A percentile compares a stretch with the other conserved stretches of the same genome.
These are phyloP conservation scores for Rugonectria rugulosa DNA, from an alignment of 2,329 filamentous ascomycete genomes.

Conservation along the genomic window DNA sequence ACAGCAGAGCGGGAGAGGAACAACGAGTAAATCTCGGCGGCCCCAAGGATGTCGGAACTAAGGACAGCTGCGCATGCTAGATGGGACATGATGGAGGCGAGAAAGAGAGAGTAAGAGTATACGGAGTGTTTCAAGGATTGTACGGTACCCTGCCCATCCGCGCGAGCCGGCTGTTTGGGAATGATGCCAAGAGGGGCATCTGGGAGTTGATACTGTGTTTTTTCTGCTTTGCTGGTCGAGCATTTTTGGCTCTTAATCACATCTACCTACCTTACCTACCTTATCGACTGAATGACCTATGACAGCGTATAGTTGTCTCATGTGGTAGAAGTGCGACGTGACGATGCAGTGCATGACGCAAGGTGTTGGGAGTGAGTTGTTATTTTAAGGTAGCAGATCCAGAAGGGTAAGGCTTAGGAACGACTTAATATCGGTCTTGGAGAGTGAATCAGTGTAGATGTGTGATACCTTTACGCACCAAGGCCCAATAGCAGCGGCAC, in stretches of 20 bases:
- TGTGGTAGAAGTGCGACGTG: not conserved
- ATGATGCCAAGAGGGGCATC: slow-evolving; percentile 39
- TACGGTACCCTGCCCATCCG: slow-evolving; percentile 38
- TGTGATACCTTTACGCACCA: too few species aligned
- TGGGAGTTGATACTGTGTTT: slow-evolving; percentile 39
- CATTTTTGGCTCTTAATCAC: slow-evolving; percentile 27
- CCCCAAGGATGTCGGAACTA: slow-evolving; percentile 75
- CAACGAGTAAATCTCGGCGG: slow-evolving; percentile 84
- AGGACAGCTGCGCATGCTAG: slow-evolving; percentile 91
- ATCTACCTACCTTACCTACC: slow-evolving; percentile 1
- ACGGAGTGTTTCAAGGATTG: slow-evolving; percentile 31
- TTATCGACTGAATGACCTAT: slow-evolving; percentile 12
- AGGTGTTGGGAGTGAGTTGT: too few species aligned
- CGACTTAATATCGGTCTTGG: too few species aligned
- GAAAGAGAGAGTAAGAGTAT: slow-evolving; percentile 14
- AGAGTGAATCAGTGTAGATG: too few species aligned
- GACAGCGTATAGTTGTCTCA: not conserved
- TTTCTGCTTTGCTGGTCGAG: slow-evolving; percentile 27
- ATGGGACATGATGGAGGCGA: slow-evolving; percentile 14
- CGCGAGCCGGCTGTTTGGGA: slow-evolving; percentile 38
- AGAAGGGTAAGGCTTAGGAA: too few species aligned
- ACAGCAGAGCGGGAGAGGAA: slow-evolving; percentile 69
- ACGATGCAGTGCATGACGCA: too few species aligned
- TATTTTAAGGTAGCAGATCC: too few species aligned
- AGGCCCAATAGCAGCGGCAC: too few species aligned